Base-by-base conservation (phyloP, 1,284 basidiomycete species). In the Cryptococcus sp. region DNA sequence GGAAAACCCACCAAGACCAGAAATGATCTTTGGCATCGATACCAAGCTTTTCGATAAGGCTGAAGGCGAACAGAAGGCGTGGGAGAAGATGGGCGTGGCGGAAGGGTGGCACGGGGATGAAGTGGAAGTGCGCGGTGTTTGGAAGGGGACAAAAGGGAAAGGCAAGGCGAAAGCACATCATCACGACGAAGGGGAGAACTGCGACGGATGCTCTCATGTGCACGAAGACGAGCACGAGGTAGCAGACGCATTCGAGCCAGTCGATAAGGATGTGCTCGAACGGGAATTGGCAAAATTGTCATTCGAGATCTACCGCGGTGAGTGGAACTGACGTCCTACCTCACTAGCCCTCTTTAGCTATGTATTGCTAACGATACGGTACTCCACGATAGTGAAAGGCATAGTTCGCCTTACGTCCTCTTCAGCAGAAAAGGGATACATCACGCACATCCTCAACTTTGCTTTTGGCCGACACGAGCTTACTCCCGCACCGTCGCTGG, bases 391-490 rank as follows among this genome's bases (percentile, higher is more conserved):
- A 78, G 76, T 79, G 42, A 94, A 94, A 71, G 91, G 92, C 15
- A 90, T 91, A 67, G 82, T 92, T 25, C 82, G 82, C 39, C 72
- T 89, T n/a, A 69, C 58, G 0, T 54, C 69, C 5, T 54, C 64
- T 10, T 46, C 58, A 20, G 47, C 45, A 5, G 48, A 46, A 15
- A 19, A 42, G 7, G 49, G 40, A 19, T 81, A 81, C 22, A 75
- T 81, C 16, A 76, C 71, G 46, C 75, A 83, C 66, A 89, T 93
- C 61, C 73, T 94, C 61, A 95, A 95, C 73, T 95, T 90, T 89
- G 91, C 92, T 5, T 95, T 94, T 77, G 90, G 90, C 19, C 83
- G 91, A 50, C 86, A 85, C 72, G 90, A 92, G 39, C 79, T 93
- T 48, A 86, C 82, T 4, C 72, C 72, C 6, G 70, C 81, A 22